These are phyloP conservation scores for Gryganskiella cystojenkinii DNA, from an alignment of 192 early-diverging fungal genomes.

Conservation along the genomic window DNA sequence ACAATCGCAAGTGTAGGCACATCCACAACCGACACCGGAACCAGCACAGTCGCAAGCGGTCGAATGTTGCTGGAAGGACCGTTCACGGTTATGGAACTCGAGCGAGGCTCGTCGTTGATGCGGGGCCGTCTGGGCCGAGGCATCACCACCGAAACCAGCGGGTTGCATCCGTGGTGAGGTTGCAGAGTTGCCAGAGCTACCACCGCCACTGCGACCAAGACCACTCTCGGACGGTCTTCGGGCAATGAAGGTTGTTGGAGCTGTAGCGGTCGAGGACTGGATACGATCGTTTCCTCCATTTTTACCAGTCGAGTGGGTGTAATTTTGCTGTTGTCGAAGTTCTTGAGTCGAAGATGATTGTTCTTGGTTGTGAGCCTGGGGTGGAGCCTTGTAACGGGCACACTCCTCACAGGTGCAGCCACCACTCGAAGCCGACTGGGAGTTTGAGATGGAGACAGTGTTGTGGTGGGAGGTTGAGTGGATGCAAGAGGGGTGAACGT, in stretches of 20 bases:
- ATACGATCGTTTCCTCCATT: neutral
- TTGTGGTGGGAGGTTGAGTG: conserved; percentile 38
- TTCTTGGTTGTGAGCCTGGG: neutral
- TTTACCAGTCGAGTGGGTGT: neutral
- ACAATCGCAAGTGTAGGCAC: conserved; percentile 35
- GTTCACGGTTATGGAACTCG: conserved; percentile 45
- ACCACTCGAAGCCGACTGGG: neutral
- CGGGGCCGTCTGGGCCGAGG: neutral
- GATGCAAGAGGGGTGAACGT: conserved; percentile 35
- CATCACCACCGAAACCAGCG: conserved; percentile 19
- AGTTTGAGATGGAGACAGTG: conserved; percentile 15
- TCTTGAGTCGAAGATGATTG: conserved; percentile 6
- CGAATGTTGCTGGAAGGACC: conserved; percentile 45
- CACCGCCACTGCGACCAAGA: too few relatives aligned
- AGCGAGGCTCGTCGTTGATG: conserved; percentile 37
- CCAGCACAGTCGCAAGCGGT: conserved; percentile 45
- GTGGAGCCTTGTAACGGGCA: conserved; percentile 26
- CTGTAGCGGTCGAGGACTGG: conserved; percentile 4
- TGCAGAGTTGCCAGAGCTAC: neutral
- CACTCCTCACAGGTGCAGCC: conserved; percentile 46
- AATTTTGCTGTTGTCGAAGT: conserved; percentile 4
- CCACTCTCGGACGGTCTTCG: conserved; percentile 19
- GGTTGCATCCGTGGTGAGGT: conserved; percentile 28
- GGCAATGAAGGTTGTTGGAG: conserved; percentile 18
- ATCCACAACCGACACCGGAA: conserved; percentile 47